Percentiles rank a stretch among this genome's conserved stretches.
These are phyloP conservation scores for Phytophthora fragariaefolia DNA, from an alignment of 352 stramenopile genomes.

Conservation along the genomic window DNA sequence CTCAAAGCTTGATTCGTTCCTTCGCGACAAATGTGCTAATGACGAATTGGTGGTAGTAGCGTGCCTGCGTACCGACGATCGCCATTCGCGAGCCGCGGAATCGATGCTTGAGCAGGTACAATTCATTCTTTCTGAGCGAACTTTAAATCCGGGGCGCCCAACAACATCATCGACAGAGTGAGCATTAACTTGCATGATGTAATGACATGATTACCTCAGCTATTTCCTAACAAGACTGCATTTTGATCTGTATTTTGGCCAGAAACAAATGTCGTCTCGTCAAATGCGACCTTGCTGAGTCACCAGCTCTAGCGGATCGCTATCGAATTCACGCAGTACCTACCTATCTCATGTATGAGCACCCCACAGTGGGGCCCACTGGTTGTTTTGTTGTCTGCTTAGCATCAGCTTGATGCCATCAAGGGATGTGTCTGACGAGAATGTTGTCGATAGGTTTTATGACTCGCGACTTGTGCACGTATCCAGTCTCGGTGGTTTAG, in stretches of 20 bases:
- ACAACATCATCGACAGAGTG: slow-evolving; percentile 7
- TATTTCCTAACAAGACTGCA: neutral
- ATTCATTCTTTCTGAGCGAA: slow-evolving; percentile 33
- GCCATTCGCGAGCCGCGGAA: slow-evolving; percentile 58
- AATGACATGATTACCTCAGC: neutral
- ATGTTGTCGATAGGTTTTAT: slow-evolving; percentile 60
- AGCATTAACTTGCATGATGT: slow-evolving; percentile 1
- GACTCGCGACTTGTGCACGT: slow-evolving; percentile 59
- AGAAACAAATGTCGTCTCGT: slow-evolving; percentile 59
- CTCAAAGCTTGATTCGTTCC: slow-evolving; percentile 53
- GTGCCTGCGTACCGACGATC: slow-evolving; percentile 73
- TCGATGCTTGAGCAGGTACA: slow-evolving; percentile 69
- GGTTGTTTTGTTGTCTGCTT: neutral
- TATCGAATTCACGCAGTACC: slow-evolving; percentile 75
- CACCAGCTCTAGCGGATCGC: slow-evolving; percentile 53
- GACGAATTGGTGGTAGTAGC: slow-evolving; percentile 73
- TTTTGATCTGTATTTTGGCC: neutral
- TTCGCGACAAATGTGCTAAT: slow-evolving; percentile 40
- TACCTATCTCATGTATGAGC: slow-evolving; percentile 74
- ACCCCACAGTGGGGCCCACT: neutral
- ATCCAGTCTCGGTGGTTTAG: slow-evolving; percentile 62
- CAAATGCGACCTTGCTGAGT: slow-evolving; percentile 81
- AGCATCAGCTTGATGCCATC: neutral
- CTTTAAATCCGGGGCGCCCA: slow-evolving; percentile 4
- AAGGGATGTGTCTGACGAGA: neutral